Evolutionary conservation across 2,329 filamentous ascomycete genomes (phyloP), one percentile per base, ranked within the genome.

Genomic region (Dactylella cylindrospora): DNA sequence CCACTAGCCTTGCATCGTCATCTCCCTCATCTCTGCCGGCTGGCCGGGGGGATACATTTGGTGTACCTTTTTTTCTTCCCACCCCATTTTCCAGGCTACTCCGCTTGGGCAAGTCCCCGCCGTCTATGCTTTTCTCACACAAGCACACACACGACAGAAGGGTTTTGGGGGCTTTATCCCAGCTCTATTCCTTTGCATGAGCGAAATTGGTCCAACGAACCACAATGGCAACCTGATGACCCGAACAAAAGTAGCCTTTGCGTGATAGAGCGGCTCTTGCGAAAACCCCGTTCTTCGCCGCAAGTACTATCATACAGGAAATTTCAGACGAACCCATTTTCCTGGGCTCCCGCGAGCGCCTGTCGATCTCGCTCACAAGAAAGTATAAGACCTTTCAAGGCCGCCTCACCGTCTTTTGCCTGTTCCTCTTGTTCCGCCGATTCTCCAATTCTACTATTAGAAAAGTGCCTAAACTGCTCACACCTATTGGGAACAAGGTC

Each of bases 301-400:
- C 33, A 28, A 13, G n/a, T 22, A 28, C 23, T n/a, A 9, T 41
- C 29, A 33, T 29, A 26, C 20, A 39, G 29, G 31, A 38, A 35
- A n/a, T n/a, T 29, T 39, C 40, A 38, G 50, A 45, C 50, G 40
- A 54, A 54, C 31, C 23, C 20, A 22, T 28, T 44, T 45, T 35
- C 46, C 29, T 53, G 41, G 28, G 20, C 23, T 62, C 54, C 57
- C 57, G 57, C 49, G 57, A 36, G 50, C 39, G 57, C 38, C 47
- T 43, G 57, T 50, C 57, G 49, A 54, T 62, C 57, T 22, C 44
- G 41, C 57, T 54, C 33, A 61, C 40, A 46, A 61, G 25, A n/a
- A 38, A 41, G 38, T 62, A 62, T 62, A 62, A 62, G 57, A 54
- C 23, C 57, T 43, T 35, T 54, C n/a, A 54, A 62, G 57, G 57